Base-by-base conservation (phyloP, 768 basidiomycete genomes). In the Amanita polypyramis region DNA sequence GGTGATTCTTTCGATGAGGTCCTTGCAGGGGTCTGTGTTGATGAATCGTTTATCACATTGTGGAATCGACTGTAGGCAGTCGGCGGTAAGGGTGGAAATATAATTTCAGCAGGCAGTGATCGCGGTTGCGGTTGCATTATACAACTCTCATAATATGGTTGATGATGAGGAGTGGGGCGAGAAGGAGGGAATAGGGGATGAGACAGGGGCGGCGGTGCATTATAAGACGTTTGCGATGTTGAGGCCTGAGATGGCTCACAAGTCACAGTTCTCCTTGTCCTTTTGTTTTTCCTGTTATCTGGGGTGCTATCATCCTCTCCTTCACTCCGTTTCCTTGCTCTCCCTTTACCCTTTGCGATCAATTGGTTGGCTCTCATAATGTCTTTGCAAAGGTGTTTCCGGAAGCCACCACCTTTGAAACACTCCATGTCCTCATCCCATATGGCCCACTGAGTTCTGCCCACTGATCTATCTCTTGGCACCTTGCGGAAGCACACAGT, bases 401-500 rank as follows among this genome's bases (percentile, higher is more conserved):
- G 76, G 65, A 85, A 93, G n/a, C 82, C 82, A 29, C 90, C 90
- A 32, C 79, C 81, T 50, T 77, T 73, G 57, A 95, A 95, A 55
- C 91, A 92, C 19, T 80, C 77, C 39, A 91, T 61, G 58, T 89
- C 87, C 46, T 84, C 80, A 50, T 88, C 81, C 62, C 77, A 85
- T 52, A 94, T 87, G 2, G 85, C 85, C 92, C 92, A 94, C 29
- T 85, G 75, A 19, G 87, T 88, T 41, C 90, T 78, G 29, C 92
- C 89, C 29, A 85, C 75, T 20, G 79, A 74, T 10, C 84, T 77
- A 50, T 88, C 82, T 17, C 92, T 71, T 2, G 80, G 77, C 0
- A 85, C 79, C 56, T 95, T 96, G 53, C 90, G 79, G 64, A 96
- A 97, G 56, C 85, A 85, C 32, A 85, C 79, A 37, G 94, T 95